Base-by-base conservation (phyloP, 805 yeast genomes). In the Kodamaea restingae region DNA sequence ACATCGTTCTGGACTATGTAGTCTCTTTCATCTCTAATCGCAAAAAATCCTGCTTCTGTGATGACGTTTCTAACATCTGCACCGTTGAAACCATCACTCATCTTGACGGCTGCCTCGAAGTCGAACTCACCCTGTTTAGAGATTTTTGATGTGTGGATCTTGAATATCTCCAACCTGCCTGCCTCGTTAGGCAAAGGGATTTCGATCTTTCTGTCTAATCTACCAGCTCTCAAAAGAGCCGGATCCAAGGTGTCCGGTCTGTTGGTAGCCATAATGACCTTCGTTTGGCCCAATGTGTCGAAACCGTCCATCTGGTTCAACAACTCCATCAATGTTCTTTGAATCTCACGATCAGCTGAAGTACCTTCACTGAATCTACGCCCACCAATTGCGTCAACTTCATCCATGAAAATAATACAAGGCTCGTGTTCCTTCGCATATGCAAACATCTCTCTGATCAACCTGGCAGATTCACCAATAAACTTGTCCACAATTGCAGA, bases 61-160 rank as follows among this genome's bases (percentile, higher is more conserved):
- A 90, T 76, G 43, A 93, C 96, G 60, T 91, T 91, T 63, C 98
- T 81, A 52, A 91, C 83, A 74, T 91, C 98, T 4, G 98, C 98
- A 70, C 98, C 98, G 65, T 91, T 91, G 68, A 93, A 93, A 2
- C 98, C 98, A 66, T 91, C 98, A 63, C 95, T 84, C 98, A 93
- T 93, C 70, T 93, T 93, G 28, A 91, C 98, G 25, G 88, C 84
- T 11, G 96, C 95, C 67, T 93, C 98, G 54, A 87, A 88, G 69
- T 93, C 98, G 62, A 93, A 85, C 51, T 93, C 98, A 47, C 98
- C 98, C 47, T 81, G 84, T 59, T 91, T 91, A 43, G 84, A 75
- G 31, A 91, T 93, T 42, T 81, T 78, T 14, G 87, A 63, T 1
- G 95, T 80, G 63, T 91, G 98, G 57, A 91, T 93, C 67, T 91